Evolutionary conservation across 2,329 filamentous ascomycete genomes (phyloP).

Genomic region (Aureobasidium leucospermi): DNA sequence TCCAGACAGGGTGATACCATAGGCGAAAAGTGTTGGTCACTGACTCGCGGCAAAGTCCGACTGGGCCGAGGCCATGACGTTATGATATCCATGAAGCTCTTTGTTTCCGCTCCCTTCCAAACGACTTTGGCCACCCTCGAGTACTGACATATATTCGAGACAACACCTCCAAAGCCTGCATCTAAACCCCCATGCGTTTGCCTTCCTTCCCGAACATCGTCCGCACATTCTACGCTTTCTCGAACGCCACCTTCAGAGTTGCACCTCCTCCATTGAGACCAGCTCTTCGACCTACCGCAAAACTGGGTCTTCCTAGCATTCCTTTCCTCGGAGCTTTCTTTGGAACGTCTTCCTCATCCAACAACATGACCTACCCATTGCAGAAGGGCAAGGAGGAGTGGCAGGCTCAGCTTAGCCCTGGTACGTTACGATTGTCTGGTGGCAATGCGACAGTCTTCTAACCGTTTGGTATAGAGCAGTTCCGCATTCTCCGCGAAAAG

Average conservation of each 20-base stretch:
- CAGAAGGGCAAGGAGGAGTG: slow-evolving; percentile 78
- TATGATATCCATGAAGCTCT: not conserved
- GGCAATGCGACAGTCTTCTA: not conserved
- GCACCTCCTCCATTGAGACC: slow-evolving; percentile 28
- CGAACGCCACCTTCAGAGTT: slow-evolving; percentile 35
- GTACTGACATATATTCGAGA: not conserved
- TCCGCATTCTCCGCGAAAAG: slow-evolving; percentile 84
- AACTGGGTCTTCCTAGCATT: slow-evolving; percentile 66
- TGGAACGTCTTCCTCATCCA: slow-evolving; percentile 48
- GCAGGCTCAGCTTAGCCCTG: slow-evolving; percentile 72
- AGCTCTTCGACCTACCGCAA: slow-evolving; percentile 30
- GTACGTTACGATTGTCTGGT: slow-evolving; percentile 34
- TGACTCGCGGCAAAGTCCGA: not conserved
- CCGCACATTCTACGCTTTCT: slow-evolving; percentile 42
- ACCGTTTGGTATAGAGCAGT: slow-evolving; percentile 65
- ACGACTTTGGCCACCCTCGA: not conserved
- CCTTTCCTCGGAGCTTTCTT: slow-evolving; percentile 75
- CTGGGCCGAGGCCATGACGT: not conserved
- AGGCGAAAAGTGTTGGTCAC: not conserved
- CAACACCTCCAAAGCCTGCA: not conserved
- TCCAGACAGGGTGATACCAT: not conserved
- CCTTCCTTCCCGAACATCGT: slow-evolving; percentile 40
- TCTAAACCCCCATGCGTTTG: slow-evolving; percentile 37
- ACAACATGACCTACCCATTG: slow-evolving; percentile 68
- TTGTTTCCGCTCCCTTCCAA: slow-evolving; percentile 1